Conservation (phyloP, 1,139 yeast species). For the Yamadazyma taylorii region DNA sequence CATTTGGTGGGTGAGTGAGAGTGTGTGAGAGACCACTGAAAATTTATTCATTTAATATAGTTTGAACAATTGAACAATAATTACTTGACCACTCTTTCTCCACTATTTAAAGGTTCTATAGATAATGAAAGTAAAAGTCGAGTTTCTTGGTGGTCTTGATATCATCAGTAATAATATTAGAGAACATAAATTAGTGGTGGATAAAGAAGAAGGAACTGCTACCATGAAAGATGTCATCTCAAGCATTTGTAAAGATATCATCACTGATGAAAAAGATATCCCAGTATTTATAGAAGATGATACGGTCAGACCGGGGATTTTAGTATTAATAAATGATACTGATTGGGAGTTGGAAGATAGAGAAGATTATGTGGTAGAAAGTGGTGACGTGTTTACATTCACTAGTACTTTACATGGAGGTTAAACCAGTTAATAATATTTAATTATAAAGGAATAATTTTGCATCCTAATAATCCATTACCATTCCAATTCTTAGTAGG, state of each 20-base stretch:
- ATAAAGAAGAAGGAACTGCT: conserved; percentile 43
- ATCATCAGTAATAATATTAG: conserved; percentile 57
- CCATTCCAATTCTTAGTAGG: conserved; percentile 71
- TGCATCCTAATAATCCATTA: conserved; percentile 72
- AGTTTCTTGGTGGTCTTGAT: conserved; percentile 69
- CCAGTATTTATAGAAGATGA: conserved; percentile 83
- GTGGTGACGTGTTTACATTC: conserved; percentile 78
- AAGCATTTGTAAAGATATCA: conserved; percentile 53
- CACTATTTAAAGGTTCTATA: neutral
- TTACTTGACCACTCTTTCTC: too few species aligned
- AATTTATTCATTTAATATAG: too few species aligned
- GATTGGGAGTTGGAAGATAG: conserved; percentile 97
- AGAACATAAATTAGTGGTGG: conserved; percentile 45
- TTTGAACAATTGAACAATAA: too few species aligned
- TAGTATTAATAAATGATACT: conserved; percentile 88
- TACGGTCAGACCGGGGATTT: conserved; percentile 82
- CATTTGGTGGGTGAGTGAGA: too few species aligned
- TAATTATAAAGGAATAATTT: conserved; percentile 46
- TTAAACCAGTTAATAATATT: conserved; percentile 28
- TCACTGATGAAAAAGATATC: conserved; percentile 61
- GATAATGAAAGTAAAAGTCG: conserved; percentile 40
- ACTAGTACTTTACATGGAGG: conserved; percentile 97
- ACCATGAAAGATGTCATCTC: conserved; percentile 59
- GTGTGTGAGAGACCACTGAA: too few species aligned
- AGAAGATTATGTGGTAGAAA: conserved; percentile 71